Evolutionary conservation across 2,329 filamentous ascomycete genomes (phyloP).

Genomic region (Chaetomium strumarium): DNA sequence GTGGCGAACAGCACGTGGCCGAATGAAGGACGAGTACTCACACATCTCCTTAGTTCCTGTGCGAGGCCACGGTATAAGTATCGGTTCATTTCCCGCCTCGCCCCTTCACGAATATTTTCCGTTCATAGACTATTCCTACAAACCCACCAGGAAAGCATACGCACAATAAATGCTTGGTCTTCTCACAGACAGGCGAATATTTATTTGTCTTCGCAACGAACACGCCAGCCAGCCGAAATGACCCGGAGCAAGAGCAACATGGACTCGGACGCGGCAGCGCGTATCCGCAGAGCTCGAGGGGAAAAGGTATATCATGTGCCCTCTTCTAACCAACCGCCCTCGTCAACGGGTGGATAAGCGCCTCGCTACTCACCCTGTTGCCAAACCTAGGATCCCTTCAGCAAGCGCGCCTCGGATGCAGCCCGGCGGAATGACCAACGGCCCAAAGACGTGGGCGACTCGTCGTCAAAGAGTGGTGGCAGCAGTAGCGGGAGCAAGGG

Average conservation of each 20-base stretch:
- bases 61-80: no score
- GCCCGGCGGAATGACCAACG: constrained; percentile 28
- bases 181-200: no score
- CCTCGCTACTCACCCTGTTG: background rate
- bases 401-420: constrained; percentile 32
- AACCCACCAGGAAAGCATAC: background rate
- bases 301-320: constrained; percentile 29
- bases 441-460: background rate
- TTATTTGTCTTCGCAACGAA: background rate
- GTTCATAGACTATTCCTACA: background rate
- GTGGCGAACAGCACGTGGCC: background rate
- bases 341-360: background rate
- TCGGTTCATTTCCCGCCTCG: no score
- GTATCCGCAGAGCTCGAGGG: constrained; percentile 38
- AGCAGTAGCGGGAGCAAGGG: constrained; percentile 17
- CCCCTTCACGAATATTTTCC: no score
- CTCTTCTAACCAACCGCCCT: background rate
- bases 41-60: no score
- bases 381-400: constrained; percentile 32
- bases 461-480: constrained; percentile 14
- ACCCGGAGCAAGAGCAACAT: constrained; percentile 36
- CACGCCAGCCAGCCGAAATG: no score
- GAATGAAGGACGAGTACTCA: background rate
- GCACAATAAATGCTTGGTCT: background rate
- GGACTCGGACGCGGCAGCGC: constrained; percentile 37